A percentile compares a stretch with the other conserved stretches of the same genome.
phyloP scores from a whole-genome alignment of 2,329 filamentous ascomycete species.

The Colletotrichum eremochloae region DNA sequence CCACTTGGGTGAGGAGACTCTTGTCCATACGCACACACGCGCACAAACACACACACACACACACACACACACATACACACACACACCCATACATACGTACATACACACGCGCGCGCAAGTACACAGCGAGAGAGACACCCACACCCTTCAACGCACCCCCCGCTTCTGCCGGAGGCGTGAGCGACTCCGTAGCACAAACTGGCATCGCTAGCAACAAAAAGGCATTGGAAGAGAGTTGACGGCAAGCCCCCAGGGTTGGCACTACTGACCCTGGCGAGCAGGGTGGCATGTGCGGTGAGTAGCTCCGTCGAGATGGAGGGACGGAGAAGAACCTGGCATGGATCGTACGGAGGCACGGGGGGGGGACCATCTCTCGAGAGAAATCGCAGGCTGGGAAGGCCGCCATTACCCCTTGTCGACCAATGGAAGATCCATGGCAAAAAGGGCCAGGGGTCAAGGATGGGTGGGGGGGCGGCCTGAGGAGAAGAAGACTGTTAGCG shows the following conservation, averaged over 20 bases:
- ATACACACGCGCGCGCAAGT: constrained; percentile 9
- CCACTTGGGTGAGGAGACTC: not conserved
- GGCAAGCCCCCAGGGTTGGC: constrained; percentile 42
- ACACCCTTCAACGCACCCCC: constrained; percentile 33
- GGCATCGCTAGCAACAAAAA: constrained; percentile 34
- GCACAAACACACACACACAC: constrained; percentile 5
- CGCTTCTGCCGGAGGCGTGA: constrained; percentile 42
- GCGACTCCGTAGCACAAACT: constrained; percentile 42
- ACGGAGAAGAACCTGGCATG: constrained; percentile 46
- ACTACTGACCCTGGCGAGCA: constrained; percentile 36
- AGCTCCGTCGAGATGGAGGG: constrained; percentile 52
- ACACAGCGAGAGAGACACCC: not conserved
- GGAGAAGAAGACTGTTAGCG: constrained; percentile 51
- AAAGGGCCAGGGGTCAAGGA: constrained; percentile 46
- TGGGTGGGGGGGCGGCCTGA: constrained; percentile 45
- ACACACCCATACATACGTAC: not conserved
- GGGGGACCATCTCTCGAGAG: constrained; percentile 37
- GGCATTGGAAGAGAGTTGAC: constrained; percentile 39
- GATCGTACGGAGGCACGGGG: constrained; percentile 48
- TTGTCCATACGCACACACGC: constrained; percentile 2
- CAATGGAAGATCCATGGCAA: constrained; percentile 46
- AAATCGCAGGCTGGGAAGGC: constrained; percentile 42
- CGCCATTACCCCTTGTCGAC: constrained; percentile 35
- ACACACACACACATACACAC: constrained; percentile 1
- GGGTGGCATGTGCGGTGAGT: constrained; percentile 40